Base-by-base conservation (phyloP, 2,329 filamentous ascomycete species). In the Penicillium sp. region DNA sequence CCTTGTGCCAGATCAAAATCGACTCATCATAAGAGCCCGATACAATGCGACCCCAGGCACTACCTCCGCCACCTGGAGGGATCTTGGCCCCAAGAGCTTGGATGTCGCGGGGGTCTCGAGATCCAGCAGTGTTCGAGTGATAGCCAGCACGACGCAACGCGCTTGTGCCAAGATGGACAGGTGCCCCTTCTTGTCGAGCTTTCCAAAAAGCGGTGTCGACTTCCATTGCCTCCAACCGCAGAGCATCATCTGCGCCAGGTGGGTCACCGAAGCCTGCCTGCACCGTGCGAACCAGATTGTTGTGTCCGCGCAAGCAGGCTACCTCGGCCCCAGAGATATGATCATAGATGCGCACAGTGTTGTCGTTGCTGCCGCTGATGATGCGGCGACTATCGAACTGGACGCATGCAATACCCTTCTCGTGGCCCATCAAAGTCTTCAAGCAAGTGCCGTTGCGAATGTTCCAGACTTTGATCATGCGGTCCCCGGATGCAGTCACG, bases 21-120 rank as follows among this genome's bases (percentile, higher is more conserved):
- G 88, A 93, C 78, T 96, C 92, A 67, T 99, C 95, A 68, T 99
- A 99, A 0, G 92, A 96, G 2, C 95, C 95, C 6, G 93, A 97
- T 3, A 99, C 92, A 60, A 99, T 99, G n/a, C 93, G 88, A 10
- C 90, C 92, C 81, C 94, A 97, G 66, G 84, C 88, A 69, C 91
- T 91, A 28, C 94, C 92, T 41, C 94, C 94, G 25, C 94, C 93
- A 12, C 94, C 94, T 0, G 94, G 93, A 1, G 94, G 94, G 2
- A 98, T 82, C 72, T 91, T 95, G 15, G 93, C 91, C 0, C 93
- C 93, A 52, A 91, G 87, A 0, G 91, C 90, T 56, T 74, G 72
- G 54, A 96, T 88, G 63, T 95, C 88, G 54, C 89, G 85, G 0
- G 91, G 91, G 47, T 87, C 84, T 39, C 85, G 85, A 63, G 91